Conservation (phyloP, 805 yeast genomes). For the Lachancea sp. region DNA sequence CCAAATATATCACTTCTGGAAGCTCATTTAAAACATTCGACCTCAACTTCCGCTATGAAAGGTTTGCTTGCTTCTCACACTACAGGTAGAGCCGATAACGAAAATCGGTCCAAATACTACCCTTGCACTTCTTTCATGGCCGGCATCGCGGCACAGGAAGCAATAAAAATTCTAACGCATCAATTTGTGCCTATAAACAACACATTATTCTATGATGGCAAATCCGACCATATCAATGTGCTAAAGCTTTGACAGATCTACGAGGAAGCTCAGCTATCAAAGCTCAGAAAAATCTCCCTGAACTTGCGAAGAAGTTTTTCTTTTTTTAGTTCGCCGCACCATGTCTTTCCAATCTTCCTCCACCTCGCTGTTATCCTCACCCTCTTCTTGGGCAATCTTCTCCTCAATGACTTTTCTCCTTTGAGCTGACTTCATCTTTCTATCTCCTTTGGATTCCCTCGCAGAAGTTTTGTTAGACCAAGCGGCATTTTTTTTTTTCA, state of each 20-base stretch:
- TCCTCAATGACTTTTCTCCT: constrained; percentile 61
- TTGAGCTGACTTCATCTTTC: constrained; percentile 54
- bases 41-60: background rate
- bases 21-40: background rate
- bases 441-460: constrained; percentile 53
- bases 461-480: constrained; percentile 72
- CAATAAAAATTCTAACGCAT: constrained; percentile 62
- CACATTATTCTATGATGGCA: constrained; percentile 66
- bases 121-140: constrained; percentile 51
- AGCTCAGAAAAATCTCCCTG: constrained; percentile 60
- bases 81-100: background rate
- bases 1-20: background rate
- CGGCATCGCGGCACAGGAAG: constrained; percentile 83
- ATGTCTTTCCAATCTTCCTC: constrained; percentile 85
- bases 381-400: constrained; percentile 36
- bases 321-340: constrained; percentile 58
- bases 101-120: background rate
- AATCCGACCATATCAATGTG: constrained; percentile 37
- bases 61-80: background rate
- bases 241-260: background rate
- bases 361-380: constrained; percentile 35
- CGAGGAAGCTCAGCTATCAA: constrained; percentile 18
- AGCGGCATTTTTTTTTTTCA: constrained; percentile 51
- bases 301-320: constrained; percentile 30
- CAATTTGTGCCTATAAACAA: constrained; percentile 80